Conservation (phyloP, 1,139 yeast genomes). For the Eremothecium cymbalariae region DNA sequence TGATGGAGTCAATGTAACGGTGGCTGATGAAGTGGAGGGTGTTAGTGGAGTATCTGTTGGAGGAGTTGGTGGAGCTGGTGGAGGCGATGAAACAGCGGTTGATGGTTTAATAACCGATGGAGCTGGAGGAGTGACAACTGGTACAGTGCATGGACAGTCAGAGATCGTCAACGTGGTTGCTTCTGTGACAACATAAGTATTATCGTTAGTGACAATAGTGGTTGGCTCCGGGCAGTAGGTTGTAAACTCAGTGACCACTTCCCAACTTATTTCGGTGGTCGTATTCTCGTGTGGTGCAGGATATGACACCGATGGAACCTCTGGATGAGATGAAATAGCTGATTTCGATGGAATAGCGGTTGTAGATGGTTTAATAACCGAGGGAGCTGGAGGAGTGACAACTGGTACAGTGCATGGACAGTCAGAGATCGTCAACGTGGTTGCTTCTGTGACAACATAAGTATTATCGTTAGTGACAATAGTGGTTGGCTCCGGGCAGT, state of each 20-base stretch:
- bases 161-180: conserved; percentile 52
- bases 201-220: conserved; percentile 41
- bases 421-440: conserved; percentile 51
- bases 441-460: conserved; percentile 44
- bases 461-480: conserved; percentile 42
- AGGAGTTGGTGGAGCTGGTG: conserved; percentile 25
- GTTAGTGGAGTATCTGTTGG: conserved; percentile 13
- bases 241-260: conserved; percentile 47
- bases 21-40: conserved; percentile 9
- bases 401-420: conserved; percentile 54
- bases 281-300: conserved; percentile 21
- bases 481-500: conserved; percentile 52
- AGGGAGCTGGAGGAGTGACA: conserved; percentile 7
- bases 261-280: too few relatives aligned
- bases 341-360: conserved; percentile 24
- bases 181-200: conserved; percentile 43
- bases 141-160: conserved; percentile 54
- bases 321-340: conserved; percentile 31
- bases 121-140: conserved; percentile 31
- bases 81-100: conserved; percentile 11
- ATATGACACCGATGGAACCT: conserved; percentile 19
- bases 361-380: conserved; percentile 10
- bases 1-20: conserved; percentile 7
- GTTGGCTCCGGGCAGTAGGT: conserved; percentile 58
- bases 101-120: conserved; percentile 15